A percentile compares a stretch with the other conserved stretches of the same genome.
Evolutionary conservation across 225 moss, liverwort and hornwort species (phyloP).

Genomic region (Marchantia paleacea): DNA sequence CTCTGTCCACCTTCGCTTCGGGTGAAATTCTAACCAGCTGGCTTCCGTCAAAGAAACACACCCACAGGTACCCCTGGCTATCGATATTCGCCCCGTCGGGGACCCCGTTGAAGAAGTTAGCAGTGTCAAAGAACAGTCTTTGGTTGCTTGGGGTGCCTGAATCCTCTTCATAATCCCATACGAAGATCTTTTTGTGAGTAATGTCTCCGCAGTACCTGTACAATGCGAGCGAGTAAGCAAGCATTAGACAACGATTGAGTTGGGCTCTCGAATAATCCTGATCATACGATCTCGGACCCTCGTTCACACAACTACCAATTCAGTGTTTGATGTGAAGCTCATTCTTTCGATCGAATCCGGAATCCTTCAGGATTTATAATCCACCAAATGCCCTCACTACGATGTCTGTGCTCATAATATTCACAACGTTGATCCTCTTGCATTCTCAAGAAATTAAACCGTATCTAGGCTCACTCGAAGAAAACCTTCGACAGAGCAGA

Average conservation of each 20-base stretch:
- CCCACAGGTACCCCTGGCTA: slow-evolving; percentile 62
- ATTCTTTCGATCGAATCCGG: not conserved
- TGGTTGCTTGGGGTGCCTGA: slow-evolving; percentile 59
- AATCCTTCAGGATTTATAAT: too few relatives aligned
- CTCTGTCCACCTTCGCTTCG: slow-evolving; percentile 29
- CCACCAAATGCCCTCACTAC: not conserved
- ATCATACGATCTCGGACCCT: not conserved
- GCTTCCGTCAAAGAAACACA: slow-evolving; percentile 64
- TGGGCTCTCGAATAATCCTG: not conserved
- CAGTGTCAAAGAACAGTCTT: slow-evolving; percentile 56
- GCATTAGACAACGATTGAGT: not conserved
- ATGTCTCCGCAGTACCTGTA: slow-evolving; percentile 61
- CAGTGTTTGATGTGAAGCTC: not conserved
- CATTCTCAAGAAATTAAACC: too few relatives aligned
- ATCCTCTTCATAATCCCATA: slow-evolving; percentile 72
- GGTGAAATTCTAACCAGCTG: slow-evolving; percentile 57
- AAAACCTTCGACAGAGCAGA: too few relatives aligned
- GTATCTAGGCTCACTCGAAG: too few relatives aligned
- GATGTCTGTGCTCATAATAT: not conserved
- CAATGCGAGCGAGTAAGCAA: slow-evolving; percentile 13
- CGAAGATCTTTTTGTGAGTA: slow-evolving; percentile 60
- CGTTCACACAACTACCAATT: not conserved
- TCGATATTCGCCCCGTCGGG: slow-evolving; percentile 73
- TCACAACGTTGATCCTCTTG: too few relatives aligned
- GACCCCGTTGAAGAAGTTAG: slow-evolving; percentile 37